Percentiles rank a stretch among this genome's conserved stretches.
Evolutionary conservation across 176 grass and related monocot genomes (phyloP).

Genomic region (Panicum miliaceum): DNA sequence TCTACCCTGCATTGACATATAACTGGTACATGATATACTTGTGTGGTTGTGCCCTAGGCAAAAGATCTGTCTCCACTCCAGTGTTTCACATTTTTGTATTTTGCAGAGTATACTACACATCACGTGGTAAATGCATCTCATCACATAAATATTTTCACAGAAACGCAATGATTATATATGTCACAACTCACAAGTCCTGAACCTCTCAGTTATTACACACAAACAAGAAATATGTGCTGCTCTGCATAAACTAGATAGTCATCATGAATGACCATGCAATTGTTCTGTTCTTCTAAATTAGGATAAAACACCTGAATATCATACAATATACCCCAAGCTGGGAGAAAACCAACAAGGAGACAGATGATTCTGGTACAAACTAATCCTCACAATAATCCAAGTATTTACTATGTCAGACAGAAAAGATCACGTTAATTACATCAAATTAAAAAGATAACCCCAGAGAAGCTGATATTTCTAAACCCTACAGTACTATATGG

Average conservation of each 20-base stretch:
- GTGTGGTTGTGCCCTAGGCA: too few species aligned
- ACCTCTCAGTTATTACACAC: background rate
- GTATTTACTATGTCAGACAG: slow-evolving; percentile 1
- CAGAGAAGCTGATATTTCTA: slow-evolving; percentile 39
- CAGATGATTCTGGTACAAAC: slow-evolving; percentile 38
- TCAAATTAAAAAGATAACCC: slow-evolving; percentile 41
- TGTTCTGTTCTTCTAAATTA: background rate
- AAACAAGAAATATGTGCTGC: background rate
- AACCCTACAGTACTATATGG: background rate
- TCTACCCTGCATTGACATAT: slow-evolving; percentile 8
- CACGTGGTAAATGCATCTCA: background rate
- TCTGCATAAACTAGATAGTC: background rate
- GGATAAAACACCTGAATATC: slow-evolving; percentile 5
- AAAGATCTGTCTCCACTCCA: slow-evolving; percentile 24
- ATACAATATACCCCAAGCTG: slow-evolving; percentile 25
- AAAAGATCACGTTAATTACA: slow-evolving; percentile 32
- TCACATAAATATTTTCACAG: background rate
- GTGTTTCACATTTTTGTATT: slow-evolving; percentile 15
- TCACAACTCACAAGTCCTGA: background rate
- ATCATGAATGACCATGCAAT: background rate
- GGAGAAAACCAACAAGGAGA: slow-evolving; percentile 27
- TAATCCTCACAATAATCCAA: slow-evolving; percentile 20
- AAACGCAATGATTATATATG: background rate
- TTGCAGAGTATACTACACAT: background rate
- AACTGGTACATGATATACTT: background rate